Evolutionary conservation across 148 eudicot species (phyloP).

Genomic region (Amaranthus hypochondriacus): DNA sequence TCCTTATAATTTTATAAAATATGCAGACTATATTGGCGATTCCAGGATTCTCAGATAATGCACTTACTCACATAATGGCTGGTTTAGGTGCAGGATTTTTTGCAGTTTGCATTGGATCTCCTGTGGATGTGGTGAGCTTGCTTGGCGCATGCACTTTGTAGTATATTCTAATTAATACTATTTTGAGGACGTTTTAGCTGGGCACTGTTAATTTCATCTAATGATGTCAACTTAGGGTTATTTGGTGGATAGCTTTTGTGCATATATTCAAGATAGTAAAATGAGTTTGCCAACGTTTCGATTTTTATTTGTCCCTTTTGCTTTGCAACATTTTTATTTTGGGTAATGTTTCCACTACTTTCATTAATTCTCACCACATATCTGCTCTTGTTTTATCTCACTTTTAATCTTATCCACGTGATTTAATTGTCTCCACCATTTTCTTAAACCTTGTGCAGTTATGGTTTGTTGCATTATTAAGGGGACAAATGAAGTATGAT

Average conservation of each 20-base stretch:
- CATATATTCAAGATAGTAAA: neutral
- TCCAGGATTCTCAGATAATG: slow-evolving; percentile 61
- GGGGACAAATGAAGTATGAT: too few relatives aligned
- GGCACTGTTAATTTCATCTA: neutral
- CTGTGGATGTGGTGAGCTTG: slow-evolving; percentile 62
- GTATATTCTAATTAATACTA: neutral
- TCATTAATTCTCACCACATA: too few relatives aligned
- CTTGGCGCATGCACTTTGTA: neutral
- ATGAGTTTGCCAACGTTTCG: neutral
- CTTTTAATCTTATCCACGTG: too few relatives aligned
- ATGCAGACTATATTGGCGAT: slow-evolving; percentile 55
- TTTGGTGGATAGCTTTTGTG: neutral
- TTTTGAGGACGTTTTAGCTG: neutral
- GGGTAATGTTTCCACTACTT: too few relatives aligned
- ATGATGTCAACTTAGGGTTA: neutral
- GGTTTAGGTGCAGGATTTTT: slow-evolving; percentile 76
- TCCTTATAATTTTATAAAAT: slow-evolving; percentile 14
- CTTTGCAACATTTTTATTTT: too few relatives aligned
- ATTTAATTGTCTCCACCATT: too few relatives aligned
- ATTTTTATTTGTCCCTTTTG: too few relatives aligned
- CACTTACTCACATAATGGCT: slow-evolving; percentile 59
- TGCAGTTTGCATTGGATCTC: slow-evolving; percentile 77
- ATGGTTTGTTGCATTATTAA: too few relatives aligned
- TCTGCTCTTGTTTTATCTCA: too few relatives aligned
- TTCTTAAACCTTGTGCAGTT: too few relatives aligned